These are phyloP conservation scores for Diospyros kaki DNA, from an alignment of 148 eudicot genomes.

Conservation along the genomic window DNA sequence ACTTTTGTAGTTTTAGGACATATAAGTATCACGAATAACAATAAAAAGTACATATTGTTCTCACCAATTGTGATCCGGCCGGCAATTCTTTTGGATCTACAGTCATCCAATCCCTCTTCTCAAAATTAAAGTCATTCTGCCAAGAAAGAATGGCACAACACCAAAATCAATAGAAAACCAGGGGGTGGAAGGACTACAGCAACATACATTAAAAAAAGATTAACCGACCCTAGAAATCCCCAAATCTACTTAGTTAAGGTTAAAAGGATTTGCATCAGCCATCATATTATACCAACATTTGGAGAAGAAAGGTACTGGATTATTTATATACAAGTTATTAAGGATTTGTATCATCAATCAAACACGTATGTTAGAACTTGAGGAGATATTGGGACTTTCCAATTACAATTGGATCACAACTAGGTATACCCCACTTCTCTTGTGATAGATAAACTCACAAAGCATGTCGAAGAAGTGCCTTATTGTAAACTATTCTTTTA, in stretches of 20 bases:
- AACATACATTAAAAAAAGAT: background rate
- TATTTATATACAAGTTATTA: too few relatives aligned
- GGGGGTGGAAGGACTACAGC: background rate
- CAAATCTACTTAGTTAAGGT: background rate
- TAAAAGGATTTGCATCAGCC: background rate
- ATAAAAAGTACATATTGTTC: slow-evolving; percentile 10
- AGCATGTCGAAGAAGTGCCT: too few relatives aligned
- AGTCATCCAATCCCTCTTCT: slow-evolving; percentile 48
- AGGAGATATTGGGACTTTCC: too few relatives aligned
- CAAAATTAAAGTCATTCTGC: slow-evolving; percentile 59
- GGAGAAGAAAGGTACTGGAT: too few relatives aligned
- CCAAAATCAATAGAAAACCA: background rate
- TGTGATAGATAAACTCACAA: too few relatives aligned
- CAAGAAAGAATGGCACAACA: slow-evolving; percentile 11
- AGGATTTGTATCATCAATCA: too few relatives aligned
- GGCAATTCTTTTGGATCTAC: slow-evolving; percentile 47
- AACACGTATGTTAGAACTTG: too few relatives aligned
- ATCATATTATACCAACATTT: background rate
- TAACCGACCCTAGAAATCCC: background rate
- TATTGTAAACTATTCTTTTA: too few relatives aligned
- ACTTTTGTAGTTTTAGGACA: background rate
- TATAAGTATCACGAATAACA: background rate
- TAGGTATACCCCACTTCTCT: too few relatives aligned
- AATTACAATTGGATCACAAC: too few relatives aligned
- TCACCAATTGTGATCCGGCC: slow-evolving; percentile 48